These are phyloP conservation scores for Salvia rosmarinus DNA, from an alignment of 257 asterid species.

Conservation along the genomic window DNA sequence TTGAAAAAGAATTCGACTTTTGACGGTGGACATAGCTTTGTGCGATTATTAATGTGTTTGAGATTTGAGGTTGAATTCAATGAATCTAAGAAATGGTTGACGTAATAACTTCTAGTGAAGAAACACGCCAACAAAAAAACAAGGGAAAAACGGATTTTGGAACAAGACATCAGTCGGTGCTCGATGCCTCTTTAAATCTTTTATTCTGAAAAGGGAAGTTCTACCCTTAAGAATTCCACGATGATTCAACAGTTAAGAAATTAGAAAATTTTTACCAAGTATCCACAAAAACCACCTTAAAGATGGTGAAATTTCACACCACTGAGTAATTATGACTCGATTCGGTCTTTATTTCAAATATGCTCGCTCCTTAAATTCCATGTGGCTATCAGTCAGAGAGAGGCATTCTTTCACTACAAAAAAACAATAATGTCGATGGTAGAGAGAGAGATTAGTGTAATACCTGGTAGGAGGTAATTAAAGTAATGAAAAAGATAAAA, in stretches of 20 bases:
- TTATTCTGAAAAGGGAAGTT: too few species aligned
- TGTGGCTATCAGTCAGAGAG: not conserved
- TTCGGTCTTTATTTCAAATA: too few species aligned
- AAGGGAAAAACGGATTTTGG: not conserved
- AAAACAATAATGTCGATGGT: not conserved
- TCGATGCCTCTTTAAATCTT: not conserved
- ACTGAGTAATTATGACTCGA: too few species aligned
- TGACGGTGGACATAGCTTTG: conserved; percentile 26
- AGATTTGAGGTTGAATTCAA: conserved; percentile 22
- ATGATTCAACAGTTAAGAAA: too few species aligned
- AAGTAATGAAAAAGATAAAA: too few species aligned
- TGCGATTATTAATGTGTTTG: conserved; percentile 18
- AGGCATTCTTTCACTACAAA: not conserved
- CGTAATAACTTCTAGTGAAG: conserved; percentile 28
- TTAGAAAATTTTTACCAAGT: too few species aligned
- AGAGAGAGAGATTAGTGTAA: not conserved
- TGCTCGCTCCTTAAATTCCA: conserved; percentile 13
- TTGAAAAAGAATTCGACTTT: conserved; percentile 8
- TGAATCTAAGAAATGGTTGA: conserved; percentile 26
- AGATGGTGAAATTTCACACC: too few species aligned
- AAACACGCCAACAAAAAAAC: conserved; percentile 20
- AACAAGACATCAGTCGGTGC: conserved; percentile 20
- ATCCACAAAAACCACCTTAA: too few species aligned
- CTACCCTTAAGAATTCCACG: too few species aligned
- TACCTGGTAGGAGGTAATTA: not conserved